phyloP scores from a whole-genome alignment of 352 stramenopile species.

The Globisporangium paroecandrum region DNA sequence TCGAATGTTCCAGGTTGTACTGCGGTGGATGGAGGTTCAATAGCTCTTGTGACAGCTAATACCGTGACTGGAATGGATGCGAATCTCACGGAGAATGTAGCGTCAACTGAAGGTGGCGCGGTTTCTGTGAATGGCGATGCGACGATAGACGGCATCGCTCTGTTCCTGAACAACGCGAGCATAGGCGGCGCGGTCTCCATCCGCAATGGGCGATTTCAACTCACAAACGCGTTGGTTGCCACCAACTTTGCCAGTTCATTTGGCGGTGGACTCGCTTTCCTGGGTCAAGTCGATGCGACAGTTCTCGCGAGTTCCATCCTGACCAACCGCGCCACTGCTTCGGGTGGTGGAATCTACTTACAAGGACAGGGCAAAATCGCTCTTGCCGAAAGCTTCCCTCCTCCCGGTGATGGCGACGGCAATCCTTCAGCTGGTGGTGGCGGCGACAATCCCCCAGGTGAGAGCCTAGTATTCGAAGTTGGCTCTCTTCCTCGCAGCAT shows the following conservation, averaged over 20 bases:
- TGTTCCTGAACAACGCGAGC: slow-evolving; percentile 6
- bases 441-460: background rate
- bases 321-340: background rate
- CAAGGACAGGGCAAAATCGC: slow-evolving; percentile 3
- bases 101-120: slow-evolving; percentile 10
- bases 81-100: slow-evolving; percentile 14
- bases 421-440: background rate
- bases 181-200: slow-evolving; percentile 3
- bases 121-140: slow-evolving; percentile 1
- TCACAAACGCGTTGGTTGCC: slow-evolving; percentile 1
- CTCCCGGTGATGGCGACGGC: background rate
- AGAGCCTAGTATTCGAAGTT: background rate
- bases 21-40: slow-evolving; percentile 7
- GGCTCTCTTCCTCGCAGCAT: background rate
- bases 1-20: slow-evolving; percentile 15
- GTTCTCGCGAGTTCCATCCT: background rate
- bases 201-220: background rate
- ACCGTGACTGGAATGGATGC: slow-evolving; percentile 10
- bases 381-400: background rate
- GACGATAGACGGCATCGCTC: background rate
- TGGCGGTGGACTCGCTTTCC: slow-evolving; percentile 10
- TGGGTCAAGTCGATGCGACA: background rate
- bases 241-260: slow-evolving; percentile 3
- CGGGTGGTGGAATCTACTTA: slow-evolving; percentile 8
- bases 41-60: slow-evolving; percentile 1